Evolutionary conservation across 345 rosid species (phyloP).

Genomic region (Pelargonium nanum): DNA sequence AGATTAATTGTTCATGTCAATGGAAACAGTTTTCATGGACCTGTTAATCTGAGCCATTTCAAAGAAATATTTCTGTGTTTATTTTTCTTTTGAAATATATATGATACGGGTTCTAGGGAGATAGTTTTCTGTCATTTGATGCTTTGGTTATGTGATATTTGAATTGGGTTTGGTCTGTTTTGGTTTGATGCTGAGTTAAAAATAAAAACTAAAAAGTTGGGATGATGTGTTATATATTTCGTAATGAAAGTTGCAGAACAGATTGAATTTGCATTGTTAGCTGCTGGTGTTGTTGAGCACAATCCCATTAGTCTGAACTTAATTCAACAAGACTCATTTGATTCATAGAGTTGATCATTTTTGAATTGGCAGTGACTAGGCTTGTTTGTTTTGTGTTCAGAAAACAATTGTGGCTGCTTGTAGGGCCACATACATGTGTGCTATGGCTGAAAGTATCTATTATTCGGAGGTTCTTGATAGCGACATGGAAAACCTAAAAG

Average conservation of each 20-base stretch:
- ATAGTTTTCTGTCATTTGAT: background rate
- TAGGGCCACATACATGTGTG: background rate
- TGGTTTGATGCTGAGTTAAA: too few relatives aligned
- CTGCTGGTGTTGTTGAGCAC: background rate
- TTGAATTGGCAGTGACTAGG: background rate
- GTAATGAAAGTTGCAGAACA: background rate
- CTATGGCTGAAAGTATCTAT: slow-evolving; percentile 34
- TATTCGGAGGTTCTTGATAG: slow-evolving; percentile 25
- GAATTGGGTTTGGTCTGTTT: background rate
- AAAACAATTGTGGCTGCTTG: background rate
- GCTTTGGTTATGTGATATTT: background rate
- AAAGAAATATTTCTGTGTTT: too few relatives aligned
- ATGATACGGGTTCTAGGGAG: background rate
- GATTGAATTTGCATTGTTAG: background rate
- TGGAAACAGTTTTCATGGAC: background rate
- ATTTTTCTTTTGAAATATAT: too few relatives aligned
- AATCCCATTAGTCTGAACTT: too few relatives aligned
- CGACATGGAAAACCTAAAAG: slow-evolving; percentile 35
- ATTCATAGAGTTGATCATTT: background rate
- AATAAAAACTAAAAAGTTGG: too few relatives aligned
- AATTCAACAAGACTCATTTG: background rate
- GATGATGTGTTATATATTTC: background rate
- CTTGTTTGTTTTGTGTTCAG: background rate
- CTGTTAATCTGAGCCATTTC: background rate
- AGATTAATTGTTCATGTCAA: background rate